Percentiles rank a stretch among this genome's conserved stretches.
phyloP scores from a whole-genome alignment of 306 rosid genomes.

The Vicia sativa region DNA sequence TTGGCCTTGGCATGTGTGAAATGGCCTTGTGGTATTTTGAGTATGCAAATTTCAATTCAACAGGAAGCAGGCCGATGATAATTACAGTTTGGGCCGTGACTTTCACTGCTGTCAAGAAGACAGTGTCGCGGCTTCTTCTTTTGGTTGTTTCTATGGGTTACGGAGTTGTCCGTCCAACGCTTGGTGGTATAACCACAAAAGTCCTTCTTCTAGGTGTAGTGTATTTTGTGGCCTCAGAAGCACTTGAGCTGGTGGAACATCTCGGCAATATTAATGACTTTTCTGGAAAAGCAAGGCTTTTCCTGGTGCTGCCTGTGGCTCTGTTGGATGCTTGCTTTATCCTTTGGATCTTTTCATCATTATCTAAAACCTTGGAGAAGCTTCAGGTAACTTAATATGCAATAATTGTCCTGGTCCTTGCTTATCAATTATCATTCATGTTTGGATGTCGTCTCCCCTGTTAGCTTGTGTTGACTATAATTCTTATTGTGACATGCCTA shows the following conservation, averaged over 20 bases:
- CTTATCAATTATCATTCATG: conserved; percentile 9
- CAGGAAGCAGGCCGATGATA: conserved; percentile 74
- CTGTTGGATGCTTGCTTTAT: conserved; percentile 74
- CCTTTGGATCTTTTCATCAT: conserved; percentile 75
- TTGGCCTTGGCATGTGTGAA: conserved; percentile 83
- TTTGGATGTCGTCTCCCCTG: background rate
- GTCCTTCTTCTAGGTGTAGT: conserved; percentile 59
- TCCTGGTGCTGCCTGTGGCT: conserved; percentile 72
- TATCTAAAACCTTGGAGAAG: conserved; percentile 76
- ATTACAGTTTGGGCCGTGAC: conserved; percentile 73
- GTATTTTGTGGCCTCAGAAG: conserved; percentile 74
- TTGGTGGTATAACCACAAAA: conserved; percentile 62
- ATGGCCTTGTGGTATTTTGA: conserved; percentile 84
- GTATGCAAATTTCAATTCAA: conserved; percentile 69
- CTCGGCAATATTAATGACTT: conserved; percentile 77
- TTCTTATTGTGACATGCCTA: conserved; percentile 11
- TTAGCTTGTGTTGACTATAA: conserved; percentile 6
- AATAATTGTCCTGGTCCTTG: conserved; percentile 23
- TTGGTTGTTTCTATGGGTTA: conserved; percentile 76
- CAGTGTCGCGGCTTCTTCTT: conserved; percentile 72
- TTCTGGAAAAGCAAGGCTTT: conserved; percentile 64
- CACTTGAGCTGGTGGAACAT: conserved; percentile 79
- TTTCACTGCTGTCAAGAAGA: conserved; percentile 66
- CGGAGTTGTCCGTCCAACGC: conserved; percentile 73
- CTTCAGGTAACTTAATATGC: conserved; percentile 63